Base-by-base conservation (phyloP, 306 rosid genomes). In the Rubus parviflorus region DNA sequence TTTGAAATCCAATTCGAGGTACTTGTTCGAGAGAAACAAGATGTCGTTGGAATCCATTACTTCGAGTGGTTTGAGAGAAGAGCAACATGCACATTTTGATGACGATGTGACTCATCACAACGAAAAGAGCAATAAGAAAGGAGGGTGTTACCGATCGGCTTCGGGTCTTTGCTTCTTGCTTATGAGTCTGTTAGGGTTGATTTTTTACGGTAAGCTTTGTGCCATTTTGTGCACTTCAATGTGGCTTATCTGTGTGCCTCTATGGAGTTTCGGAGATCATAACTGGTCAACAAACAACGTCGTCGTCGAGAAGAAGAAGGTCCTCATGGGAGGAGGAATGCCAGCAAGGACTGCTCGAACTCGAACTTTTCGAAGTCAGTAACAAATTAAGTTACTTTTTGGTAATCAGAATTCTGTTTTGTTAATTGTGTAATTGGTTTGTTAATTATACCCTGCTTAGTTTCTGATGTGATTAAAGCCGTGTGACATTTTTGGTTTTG, bases 161-260 rank as follows among this genome's bases (percentile, higher is more conserved):
- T 9, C 9, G 22, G 83, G 80, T 5, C 62, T 72, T 49, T 52
- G 67, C 68, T 72, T 80, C 57, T 6, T 80, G 56, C 57, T 84
- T 17, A 12, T 76, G 38, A 52, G 82, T 45, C 75, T 83, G n/a
- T 37, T 60, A 74, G 77, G 51, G 30, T 68, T 83, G 87, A 70
- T 76, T 0, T 64, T 72, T 30, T 83, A 64, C 30, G 82, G 87
- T 0, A 83, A 76, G 64, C 23, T 83, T 20, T 67, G 69, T 30
- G 81, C 74, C 3, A 77, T 83, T 8, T 16, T 80, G 17, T 80
- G 70, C 54, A 72, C 77, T 35, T 72, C 76, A 3, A 45, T 74
- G 35, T 80, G 79, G 74, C 56, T 83, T 15, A 68, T 67, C 10
- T 2, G 65, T 9, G 8, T 60, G 56, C 79, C 79, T 42, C 25